Evolutionary conservation across 495 filamentous ascomycete species (phyloP), one percentile per base, ranked within the genome.

Genomic region (Penicillium samsonianum): DNA sequence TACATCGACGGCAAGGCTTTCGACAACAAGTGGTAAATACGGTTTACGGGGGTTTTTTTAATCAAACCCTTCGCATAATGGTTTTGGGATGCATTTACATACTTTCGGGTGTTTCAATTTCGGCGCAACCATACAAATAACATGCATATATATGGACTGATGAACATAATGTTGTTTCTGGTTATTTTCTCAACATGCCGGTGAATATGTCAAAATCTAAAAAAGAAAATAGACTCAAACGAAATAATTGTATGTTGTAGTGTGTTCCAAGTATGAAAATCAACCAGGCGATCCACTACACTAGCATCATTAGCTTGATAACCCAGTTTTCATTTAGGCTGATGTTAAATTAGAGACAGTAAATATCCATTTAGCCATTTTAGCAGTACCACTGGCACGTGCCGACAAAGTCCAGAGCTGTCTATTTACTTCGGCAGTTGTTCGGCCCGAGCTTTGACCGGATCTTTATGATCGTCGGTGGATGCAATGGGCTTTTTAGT

Each of bases 1-100:
- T 73, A 75, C 50, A 67, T 79, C 11, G 62, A 74, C 50, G 78
- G 77, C 5, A 70, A 75, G 62, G 69, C 70, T 11, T 80, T 76
- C 44, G 51, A 76, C 43, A 81, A 81, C 42, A 80, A 79, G 59
- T 75, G 76, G 76, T 75, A 60, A 58, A 42, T 6, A 14, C 12
- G 6, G 12, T 28, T 16, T 23, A 23, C 20, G 25, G 31, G 14
- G n/a, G n/a, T n/a, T 11, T 7, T 40, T 26, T 45, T 40, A 2
- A 50, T 23, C 5, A 19, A 12, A 14, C 45, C 19, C n/a, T 37
- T 28, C 40, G 55, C 10, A 57, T 57, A 57, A 44, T 8, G 47
- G 38, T 16, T 35, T 41, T 50, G 53, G 22, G 25, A 53, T 42
- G 50, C 50, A 53, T 53, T 23, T 28, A 25, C 33, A 35, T 35